Base-by-base conservation (phyloP, 108 stramenopile genomes). In the Chaetoceros tenuissimus region DNA sequence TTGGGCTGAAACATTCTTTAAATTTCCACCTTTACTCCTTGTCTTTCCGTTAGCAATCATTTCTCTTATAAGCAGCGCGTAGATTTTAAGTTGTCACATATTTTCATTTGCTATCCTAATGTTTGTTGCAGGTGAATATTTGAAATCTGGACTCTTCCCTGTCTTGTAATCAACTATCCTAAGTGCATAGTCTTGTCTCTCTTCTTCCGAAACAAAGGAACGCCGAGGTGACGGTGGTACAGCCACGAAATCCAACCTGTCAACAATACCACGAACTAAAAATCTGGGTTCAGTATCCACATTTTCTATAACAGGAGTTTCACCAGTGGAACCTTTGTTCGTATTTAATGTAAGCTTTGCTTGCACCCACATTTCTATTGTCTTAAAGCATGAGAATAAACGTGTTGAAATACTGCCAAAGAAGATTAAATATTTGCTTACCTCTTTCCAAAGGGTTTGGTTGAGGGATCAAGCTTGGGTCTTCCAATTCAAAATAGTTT, bases 141-240 rank as follows among this genome's bases (percentile, higher is more conserved):
- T 89, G 45, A 94, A 73, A 51, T 76, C 45, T 10, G 93, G 93
- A 23, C 84, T 80, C 65, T 94, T 94, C 19, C 93, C 93, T 7
- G 93, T 85, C 54, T 94, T 94, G 77, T 94, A 90, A 60, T 94
- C 93, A 10, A 84, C 68, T 28, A 94, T 74, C 59, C 73, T 71
- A 43, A 90, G 8, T 50, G 3, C 60, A 57, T 7, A 78, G 71
- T 60, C 69, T 58, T 30, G 55, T 24, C 3, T 57, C 28, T 13
- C 13, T 40, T 13, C 34, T 10, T 40, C 34, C 34, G 34, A 13
- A 20, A 28, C 7, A 20, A 22, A 0, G 51, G 34, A 16, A 29
- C 25, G 8, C 34, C 34, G 5, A 5, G 34, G 34, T 17, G 30
- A 64, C 13, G 34, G 34, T 24, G 68, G 43, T 21, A 45, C 50